Evolutionary conservation across 2,329 filamentous ascomycete species (phyloP).

Genomic region (Neonectria punicea): DNA sequence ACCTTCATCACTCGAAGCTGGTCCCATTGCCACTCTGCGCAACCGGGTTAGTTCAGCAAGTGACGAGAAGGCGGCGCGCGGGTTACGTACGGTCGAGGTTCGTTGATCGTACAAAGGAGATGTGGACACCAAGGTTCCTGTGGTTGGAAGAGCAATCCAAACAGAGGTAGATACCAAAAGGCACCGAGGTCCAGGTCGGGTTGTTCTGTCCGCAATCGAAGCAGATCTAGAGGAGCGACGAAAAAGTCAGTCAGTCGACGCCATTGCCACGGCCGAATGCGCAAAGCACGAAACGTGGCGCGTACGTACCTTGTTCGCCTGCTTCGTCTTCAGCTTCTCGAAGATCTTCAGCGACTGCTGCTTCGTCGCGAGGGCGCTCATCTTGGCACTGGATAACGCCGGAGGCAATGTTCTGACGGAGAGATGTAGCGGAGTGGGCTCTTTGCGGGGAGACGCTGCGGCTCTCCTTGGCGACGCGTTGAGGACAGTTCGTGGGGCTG

Average conservation of each 20-base stretch:
- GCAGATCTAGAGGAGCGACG: conserved; percentile 74
- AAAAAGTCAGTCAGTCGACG: conserved; percentile 30
- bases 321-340: conserved; percentile 94
- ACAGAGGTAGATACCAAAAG: conserved; percentile 97
- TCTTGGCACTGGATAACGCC: conserved; percentile 53
- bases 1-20: conserved; percentile 98
- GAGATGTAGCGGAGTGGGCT: conserved; percentile 1
- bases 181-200: conserved; percentile 97
- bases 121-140: conserved; percentile 97
- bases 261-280: neutral
- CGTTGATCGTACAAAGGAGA: conserved; percentile 98
- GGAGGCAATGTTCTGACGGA: conserved; percentile 18
- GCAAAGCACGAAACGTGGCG: neutral
- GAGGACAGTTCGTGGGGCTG: conserved; percentile 31
- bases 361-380: conserved; percentile 83
- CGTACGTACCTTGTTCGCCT: conserved; percentile 85
- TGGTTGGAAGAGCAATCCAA: conserved; percentile 98
- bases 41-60: conserved; percentile 30
- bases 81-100: conserved; percentile 90
- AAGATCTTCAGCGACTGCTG: conserved; percentile 97
- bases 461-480: conserved; percentile 32
- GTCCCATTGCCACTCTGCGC: conserved; percentile 95
- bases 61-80: conserved; percentile 1
- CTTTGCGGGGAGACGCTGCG: conserved; percentile 12
- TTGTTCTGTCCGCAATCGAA: conserved; percentile 99